Evolutionary conservation across 2,329 filamentous ascomycete species (phyloP), one percentile per base, ranked within the genome.

Genomic region (Rhexocercosporidium sp.): DNA sequence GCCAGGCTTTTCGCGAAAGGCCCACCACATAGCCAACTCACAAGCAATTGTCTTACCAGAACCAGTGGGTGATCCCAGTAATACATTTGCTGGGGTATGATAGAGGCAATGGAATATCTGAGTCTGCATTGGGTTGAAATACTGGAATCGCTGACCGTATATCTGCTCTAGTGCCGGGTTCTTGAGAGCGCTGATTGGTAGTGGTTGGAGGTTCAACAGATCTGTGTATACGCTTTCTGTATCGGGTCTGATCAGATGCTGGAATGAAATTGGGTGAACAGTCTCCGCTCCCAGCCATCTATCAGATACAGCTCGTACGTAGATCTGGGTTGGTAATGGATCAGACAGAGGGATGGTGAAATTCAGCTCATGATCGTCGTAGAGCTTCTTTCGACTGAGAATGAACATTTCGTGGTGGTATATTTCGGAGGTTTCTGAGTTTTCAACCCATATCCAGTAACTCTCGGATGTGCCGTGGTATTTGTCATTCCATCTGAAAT

Each of bases 11-110:
- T 97, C 94, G 16, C 94, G 89, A 81, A 99, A 98, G 2, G 96
- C 95, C 94, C 94, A 97, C 96, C 96, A 99, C 95, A 99, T 98
- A 29, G 96, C 94, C 69, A 99, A 82, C 77, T 99, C 96, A 59
- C 92, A 94, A 20, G 96, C 96, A 47, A 99, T 92, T 0, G 96
- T 99, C 83, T 99, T 99, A 66, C 96, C 96, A 84, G 94, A 97
- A 66, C 96, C 96, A 0, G 96, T 99, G 0, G 96, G 96, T 2
- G 96, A 98, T 8, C 96, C 96, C 9, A 99, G 86, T 3, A 99
- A 86, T 4, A 99, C 94, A 76, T 99, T 99, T 54, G 92, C 91
- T 8, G 92, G 81, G 0, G 96, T 97, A 77, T 98, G 91, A 72
- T 99, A 99, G 39, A 99, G 86, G 16, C 93, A 95, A 76, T 99